A percentile compares a stretch with the other conserved stretches of the same genome.
phyloP scores from a whole-genome alignment of 169 alveolate genomes.

The Eimeria acervulina region DNA sequence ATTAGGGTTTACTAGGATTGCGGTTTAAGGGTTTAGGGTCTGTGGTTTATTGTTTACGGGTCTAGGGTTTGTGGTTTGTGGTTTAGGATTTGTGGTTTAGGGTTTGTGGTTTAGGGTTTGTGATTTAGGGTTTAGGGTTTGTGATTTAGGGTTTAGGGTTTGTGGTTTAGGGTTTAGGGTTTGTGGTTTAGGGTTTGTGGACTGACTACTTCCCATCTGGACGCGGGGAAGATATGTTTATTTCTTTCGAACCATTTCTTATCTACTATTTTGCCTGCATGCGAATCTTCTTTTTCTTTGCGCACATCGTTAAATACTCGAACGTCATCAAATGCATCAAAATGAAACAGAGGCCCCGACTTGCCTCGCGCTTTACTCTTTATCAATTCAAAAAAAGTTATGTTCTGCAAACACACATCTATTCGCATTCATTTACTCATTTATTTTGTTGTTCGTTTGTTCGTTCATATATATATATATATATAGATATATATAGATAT shows the following conservation, averaged over 20 bases:
- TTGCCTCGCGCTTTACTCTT: slow-evolving; percentile 88
- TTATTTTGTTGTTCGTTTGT: too few species aligned
- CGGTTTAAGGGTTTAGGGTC: too few species aligned
- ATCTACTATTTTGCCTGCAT: slow-evolving; percentile 89
- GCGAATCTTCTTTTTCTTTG: slow-evolving; percentile 86
- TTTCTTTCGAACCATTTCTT: slow-evolving; percentile 90
- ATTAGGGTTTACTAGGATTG: too few species aligned
- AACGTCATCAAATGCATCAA: slow-evolving; percentile 86
- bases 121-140: too few species aligned
- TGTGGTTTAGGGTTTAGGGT: slow-evolving; percentile 54
- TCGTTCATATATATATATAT: too few species aligned
- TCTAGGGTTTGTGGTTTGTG: too few species aligned
- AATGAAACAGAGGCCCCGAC: slow-evolving; percentile 88
- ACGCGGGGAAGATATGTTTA: slow-evolving; percentile 90
- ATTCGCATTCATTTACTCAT: too few species aligned
- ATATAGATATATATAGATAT: too few species aligned
- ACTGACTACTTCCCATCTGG: slow-evolving; percentile 88
- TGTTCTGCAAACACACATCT: slow-evolving; percentile 26
- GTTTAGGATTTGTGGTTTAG: too few species aligned
- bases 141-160: not conserved
- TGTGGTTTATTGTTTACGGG: too few species aligned
- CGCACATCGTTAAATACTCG: slow-evolving; percentile 84
- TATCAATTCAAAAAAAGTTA: slow-evolving; percentile 87
- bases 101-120: too few species aligned
- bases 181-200: slow-evolving; percentile 7